Evolutionary conservation across 2,329 filamentous ascomycete genomes (phyloP), one percentile per base, ranked within the genome.

Genomic region (Didymella keratinophila): DNA sequence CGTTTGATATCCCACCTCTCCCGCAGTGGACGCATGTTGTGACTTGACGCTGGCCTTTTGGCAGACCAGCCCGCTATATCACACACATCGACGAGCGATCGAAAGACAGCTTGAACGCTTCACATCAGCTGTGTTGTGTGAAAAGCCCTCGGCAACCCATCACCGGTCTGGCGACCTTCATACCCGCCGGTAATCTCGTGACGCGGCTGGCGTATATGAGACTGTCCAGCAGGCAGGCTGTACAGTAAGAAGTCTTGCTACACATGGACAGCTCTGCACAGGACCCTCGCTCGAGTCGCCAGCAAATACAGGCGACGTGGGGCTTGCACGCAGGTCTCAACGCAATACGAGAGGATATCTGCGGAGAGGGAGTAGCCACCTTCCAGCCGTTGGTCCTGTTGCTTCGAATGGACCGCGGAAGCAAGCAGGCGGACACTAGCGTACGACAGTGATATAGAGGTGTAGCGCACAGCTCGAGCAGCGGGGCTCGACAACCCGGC

Each of bases 1-100:
- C n/a, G 45, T 58, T n/a, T 58, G 34, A 54, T 7, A 25, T 2
- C 16, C n/a, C 18, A 34, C 18, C 28, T 44, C 12, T 21, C 23
- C 37, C 43, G 43, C 12, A 27, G 12, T 20, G 18, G 18, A 39
- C 6, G 28, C 37, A 48, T 21, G 2, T 12, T 32, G 32, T 45
- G 44, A 39, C 16, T 44, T 41, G 18, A 16, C 25, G 25, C 44
- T 48, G 18, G 43, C n/a, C 23, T 23, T 18, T 44, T 18, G 28
- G 48, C 43, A 20, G 18, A 14, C 20, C 2, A 20, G 4, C 5
- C 28, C 18, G 21, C n/a, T 12, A 36, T 12, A 16, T 14, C 34
- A 23, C 10, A 47, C 9, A 42, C 8, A 27, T 9, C 20, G 18
- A 12, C 6, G 9, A 43, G n/a, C 41, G 43, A 2, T 10, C 11